Evolutionary conservation across 2,329 filamentous ascomycete genomes (phyloP), one percentile per base, ranked within the genome.

Genomic region (Fusarium tanahbumbuense): DNA sequence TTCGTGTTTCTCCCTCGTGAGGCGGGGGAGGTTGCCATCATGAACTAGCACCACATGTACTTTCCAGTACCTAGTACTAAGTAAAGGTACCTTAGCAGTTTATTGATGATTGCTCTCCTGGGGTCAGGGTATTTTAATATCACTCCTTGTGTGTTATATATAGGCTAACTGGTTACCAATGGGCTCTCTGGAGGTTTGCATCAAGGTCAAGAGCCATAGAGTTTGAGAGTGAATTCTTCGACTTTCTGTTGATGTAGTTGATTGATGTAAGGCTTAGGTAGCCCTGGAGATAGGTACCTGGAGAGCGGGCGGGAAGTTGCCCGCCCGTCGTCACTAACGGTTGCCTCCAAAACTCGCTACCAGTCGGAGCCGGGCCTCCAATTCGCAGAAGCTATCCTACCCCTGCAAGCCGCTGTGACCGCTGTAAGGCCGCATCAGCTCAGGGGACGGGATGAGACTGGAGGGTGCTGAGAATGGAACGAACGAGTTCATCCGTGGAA

Each of bases 361-460:
- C 27, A 55, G 37, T 13, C 47, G 12, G 23, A 25, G 28, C 28
- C 42, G 18, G 28, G 28, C 28, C 50, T 53, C 16, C 22, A 54
- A 59, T 59, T 48, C 34, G 49, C 12, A 53, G 57, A 34, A 59
- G 44, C 49, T 61, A 44, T 64, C 40, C 32, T 40, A 41, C 54
- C 57, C 67, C 57, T 70, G 67, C 44, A 65, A 48, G 50, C 30
- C 40, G 48, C 58, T 54, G 55, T 60, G 50, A 56, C 55, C 52
- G 52, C 61, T 61, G 62, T 48, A 68, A 45, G 48, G 22, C 37
- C 54, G 54, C 28, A 55, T 58, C 62, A 57, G 57, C 67, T 70
- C 61, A 56, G 56, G 63, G 40, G 57, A 58, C 50, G 63, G 40
- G 57, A 58, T 53, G 34, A 40, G 25, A 25, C 49, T 53, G 23